These are phyloP conservation scores for Nitzschia sp. DNA, from an alignment of 108 stramenopile species.

Conservation along the genomic window DNA sequence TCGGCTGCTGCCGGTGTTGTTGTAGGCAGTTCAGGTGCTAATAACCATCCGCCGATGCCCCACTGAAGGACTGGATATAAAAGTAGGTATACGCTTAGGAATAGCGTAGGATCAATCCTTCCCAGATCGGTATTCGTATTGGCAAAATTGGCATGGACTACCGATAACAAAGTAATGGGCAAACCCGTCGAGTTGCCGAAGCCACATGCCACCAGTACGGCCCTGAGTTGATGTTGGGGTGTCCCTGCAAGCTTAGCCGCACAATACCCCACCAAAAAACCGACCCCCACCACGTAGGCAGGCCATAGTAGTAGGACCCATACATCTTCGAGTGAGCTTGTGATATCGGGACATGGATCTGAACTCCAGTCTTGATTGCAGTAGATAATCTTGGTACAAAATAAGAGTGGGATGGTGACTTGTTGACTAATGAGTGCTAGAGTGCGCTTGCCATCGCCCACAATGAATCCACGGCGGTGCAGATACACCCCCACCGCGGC, in stretches of 20 bases:
- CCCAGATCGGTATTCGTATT: slow-evolving; percentile 58
- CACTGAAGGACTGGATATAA: slow-evolving; percentile 86
- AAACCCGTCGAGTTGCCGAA: slow-evolving; percentile 86
- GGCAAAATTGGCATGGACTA: slow-evolving; percentile 78
- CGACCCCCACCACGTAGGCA: slow-evolving; percentile 57
- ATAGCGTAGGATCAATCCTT: slow-evolving; percentile 78
- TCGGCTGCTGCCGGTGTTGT: no score
- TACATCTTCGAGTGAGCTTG: slow-evolving; percentile 53
- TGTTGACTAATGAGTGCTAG: slow-evolving; percentile 81
- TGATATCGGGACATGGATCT: slow-evolving; percentile 71
- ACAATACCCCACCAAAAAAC: slow-evolving; percentile 62
- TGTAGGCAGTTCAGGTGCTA: slow-evolving; percentile 69
- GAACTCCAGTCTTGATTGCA: slow-evolving; percentile 69
- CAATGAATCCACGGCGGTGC: slow-evolving; percentile 66
- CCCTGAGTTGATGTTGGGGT: slow-evolving; percentile 45
- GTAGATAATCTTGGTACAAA: slow-evolving; percentile 88
- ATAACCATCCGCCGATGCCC: slow-evolving; percentile 81
- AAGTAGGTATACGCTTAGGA: slow-evolving; percentile 76
- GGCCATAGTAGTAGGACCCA: slow-evolving; percentile 84
- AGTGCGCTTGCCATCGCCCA: slow-evolving; percentile 63
- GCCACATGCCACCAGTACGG: slow-evolving; percentile 68
- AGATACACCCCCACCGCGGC: slow-evolving; percentile 72
- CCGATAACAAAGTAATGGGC: slow-evolving; percentile 81
- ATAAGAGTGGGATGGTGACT: slow-evolving; percentile 84
- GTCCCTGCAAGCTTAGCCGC: slow-evolving; percentile 55